Evolutionary conservation across 2,329 filamentous ascomycete species (phyloP), one percentile per base, ranked within the genome.

Genomic region (Cordyceps farinosa): DNA sequence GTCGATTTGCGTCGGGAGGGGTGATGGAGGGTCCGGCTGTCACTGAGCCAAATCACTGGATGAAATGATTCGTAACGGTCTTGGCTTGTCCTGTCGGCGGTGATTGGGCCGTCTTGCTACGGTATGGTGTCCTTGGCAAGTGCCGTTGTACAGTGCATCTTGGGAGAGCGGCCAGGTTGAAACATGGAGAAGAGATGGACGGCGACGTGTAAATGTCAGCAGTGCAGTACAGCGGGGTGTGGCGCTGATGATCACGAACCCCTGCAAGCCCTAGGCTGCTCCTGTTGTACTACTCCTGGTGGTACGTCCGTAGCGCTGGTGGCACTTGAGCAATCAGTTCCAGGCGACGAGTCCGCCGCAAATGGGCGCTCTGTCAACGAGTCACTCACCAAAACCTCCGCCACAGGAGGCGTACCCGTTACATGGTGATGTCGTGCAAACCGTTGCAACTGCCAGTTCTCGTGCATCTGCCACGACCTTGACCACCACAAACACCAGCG

Each of bases 191-290:
- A 1, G 44, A 22, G 29, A 15, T 29, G 17, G 17, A 15, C 5
- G 5, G 44, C 44, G 22, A 29, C 22, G 44, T 32, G 57, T 10
- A 47, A 36, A 51, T 51, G 57, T 44, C 57, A 44, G 44, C 27
- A 59, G 15, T 22, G 22, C 22, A 22, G 22, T 22, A 22, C 22
- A 29, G 48, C 29, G 56, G 38, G 38, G 27, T 45, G 57, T 60
- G 57, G 57, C 57, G 47, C 48, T 52, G 56, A 59, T 52, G 11
- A 22, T 44, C 11, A 15, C 36, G 48, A 59, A 44, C 57, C 47
- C 34, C 34, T 57, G 54, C 22, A 22, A 22, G 22, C 22, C 22
- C 22, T 22, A 22, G 22, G 22, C 22, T 22, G 22, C 22, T 22
- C 22, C 22, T 22, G 22, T 22, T 22, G 22, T 22, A 22, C 22